A percentile compares a stretch with the other conserved stretches of the same genome.
Evolutionary conservation across 768 basidiomycete genomes (phyloP).

Genomic region (Hemileccinum rubropunctum): DNA sequence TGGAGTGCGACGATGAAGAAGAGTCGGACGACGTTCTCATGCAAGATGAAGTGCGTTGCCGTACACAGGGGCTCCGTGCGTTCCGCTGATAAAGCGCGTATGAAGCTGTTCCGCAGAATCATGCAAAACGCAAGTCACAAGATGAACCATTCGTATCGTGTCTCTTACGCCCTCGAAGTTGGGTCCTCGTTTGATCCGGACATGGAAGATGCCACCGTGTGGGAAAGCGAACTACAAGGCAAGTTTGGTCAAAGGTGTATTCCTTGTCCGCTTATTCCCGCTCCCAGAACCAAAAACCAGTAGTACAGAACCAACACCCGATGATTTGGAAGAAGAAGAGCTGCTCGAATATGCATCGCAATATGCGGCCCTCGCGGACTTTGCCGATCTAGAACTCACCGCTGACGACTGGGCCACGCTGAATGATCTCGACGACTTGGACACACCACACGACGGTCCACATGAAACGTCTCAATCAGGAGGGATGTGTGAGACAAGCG

Average conservation of each 20-base stretch:
- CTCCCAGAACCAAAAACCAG: constrained; percentile 2
- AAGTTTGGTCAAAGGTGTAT: constrained; percentile 2
- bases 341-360: constrained; percentile 60
- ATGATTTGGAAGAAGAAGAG: constrained; percentile 55
- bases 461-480: not conserved
- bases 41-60: constrained; percentile 53
- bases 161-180: constrained; percentile 66
- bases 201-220: constrained; percentile 57
- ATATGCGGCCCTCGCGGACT: constrained; percentile 41
- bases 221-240: constrained; percentile 59
- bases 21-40: constrained; percentile 59
- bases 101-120: constrained; percentile 65
- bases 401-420: constrained; percentile 14
- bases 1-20: constrained; percentile 54
- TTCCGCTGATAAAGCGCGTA: constrained; percentile 6
- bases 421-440: constrained; percentile 21
- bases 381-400: constrained; percentile 41
- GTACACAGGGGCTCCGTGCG: not conserved
- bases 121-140: constrained; percentile 53
- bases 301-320: constrained; percentile 33
- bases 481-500: constrained; percentile 5
- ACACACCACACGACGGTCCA: not conserved
- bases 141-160: constrained; percentile 49
- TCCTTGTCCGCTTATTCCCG: constrained; percentile 1
- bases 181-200: constrained; percentile 77